phyloP scores from a whole-genome alignment of 2,329 filamentous ascomycete species.

The Colletotrichum sublineola region DNA sequence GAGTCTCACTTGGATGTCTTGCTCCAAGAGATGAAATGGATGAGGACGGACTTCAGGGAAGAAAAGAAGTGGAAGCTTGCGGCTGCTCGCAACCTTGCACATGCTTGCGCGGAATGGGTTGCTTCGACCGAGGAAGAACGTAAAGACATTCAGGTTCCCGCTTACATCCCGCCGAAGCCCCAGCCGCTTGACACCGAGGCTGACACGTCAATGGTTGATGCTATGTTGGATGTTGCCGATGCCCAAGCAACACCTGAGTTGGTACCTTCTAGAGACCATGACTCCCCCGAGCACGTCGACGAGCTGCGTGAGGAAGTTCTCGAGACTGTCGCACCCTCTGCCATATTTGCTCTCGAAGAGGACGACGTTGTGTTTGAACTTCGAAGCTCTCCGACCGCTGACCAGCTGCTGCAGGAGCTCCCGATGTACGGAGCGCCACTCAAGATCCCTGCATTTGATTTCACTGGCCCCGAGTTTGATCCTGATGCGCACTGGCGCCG shows the following conservation, averaged over 20 bases:
- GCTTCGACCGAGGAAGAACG: constrained; percentile 73
- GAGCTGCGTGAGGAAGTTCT: constrained; percentile 57
- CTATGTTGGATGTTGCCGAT: constrained; percentile 51
- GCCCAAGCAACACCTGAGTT: constrained; percentile 76
- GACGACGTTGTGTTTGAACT: constrained; percentile 87
- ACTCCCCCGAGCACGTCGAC: constrained; percentile 63
- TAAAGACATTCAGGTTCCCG: constrained; percentile 76
- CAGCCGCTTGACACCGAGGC: constrained; percentile 48
- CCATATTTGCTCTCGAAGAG: constrained; percentile 85
- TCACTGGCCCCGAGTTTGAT: constrained; percentile 69
- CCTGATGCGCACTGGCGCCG: constrained; percentile 81
- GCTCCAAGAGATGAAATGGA: constrained; percentile 95
- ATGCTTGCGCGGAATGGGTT: constrained; percentile 88
- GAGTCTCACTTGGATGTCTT: constrained; percentile 88
- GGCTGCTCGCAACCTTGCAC: constrained; percentile 82
- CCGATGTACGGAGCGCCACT: constrained; percentile 81
- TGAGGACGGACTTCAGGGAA: constrained; percentile 95
- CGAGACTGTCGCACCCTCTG: constrained; percentile 75
- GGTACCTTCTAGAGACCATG: constrained; percentile 72
- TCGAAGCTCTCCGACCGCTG: constrained; percentile 78
- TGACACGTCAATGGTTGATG: constrained; percentile 52
- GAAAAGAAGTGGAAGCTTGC: constrained; percentile 94
- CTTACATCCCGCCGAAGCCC: constrained; percentile 60
- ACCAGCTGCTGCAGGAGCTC: constrained; percentile 83
- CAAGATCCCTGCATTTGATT: constrained; percentile 69